phyloP scores from a whole-genome alignment of 495 filamentous ascomycete genomes.

The Podospora sp. region DNA sequence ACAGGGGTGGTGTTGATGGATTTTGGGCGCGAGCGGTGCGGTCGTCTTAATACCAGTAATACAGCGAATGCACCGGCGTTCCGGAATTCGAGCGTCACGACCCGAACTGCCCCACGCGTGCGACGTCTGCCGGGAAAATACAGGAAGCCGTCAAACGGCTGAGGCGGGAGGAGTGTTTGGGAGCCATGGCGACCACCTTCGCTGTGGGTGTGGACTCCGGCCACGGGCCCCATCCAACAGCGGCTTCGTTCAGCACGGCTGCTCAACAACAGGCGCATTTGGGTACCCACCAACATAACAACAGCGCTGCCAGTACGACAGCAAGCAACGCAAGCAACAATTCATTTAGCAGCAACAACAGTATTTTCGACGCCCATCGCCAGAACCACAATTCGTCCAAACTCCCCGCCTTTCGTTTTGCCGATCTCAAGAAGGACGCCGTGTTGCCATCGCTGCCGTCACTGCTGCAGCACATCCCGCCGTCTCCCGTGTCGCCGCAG shows the following conservation, averaged over 20 bases:
- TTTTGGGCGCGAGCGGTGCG: neutral
- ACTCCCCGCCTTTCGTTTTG: constrained; percentile 52
- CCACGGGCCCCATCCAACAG: constrained; percentile 24
- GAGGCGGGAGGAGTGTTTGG: neutral
- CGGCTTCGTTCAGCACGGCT: constrained; percentile 20
- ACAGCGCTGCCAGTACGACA: constrained; percentile 21
- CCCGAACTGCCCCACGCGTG: constrained; percentile 5
- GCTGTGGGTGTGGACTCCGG: constrained; percentile 20
- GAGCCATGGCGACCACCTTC: constrained; percentile 28
- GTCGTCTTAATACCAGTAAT: constrained; percentile 4
- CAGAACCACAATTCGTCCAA: constrained; percentile 54
- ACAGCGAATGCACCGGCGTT: constrained; percentile 11
- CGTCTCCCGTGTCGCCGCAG: constrained; percentile 44
- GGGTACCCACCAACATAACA: constrained; percentile 20
- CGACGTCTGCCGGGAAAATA: constrained; percentile 19
- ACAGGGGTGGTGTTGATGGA: constrained; percentile 9
- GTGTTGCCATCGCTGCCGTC: constrained; percentile 41
- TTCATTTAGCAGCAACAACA: constrained; percentile 32
- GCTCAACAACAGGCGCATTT: constrained; percentile 24
- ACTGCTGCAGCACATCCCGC: constrained; percentile 43
- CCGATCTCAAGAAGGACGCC: constrained; percentile 49
- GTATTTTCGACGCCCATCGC: constrained; percentile 47
- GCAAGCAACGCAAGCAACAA: constrained; percentile 21
- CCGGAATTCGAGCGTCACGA: constrained; percentile 15
- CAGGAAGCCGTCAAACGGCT: neutral